A percentile compares a stretch with the other conserved stretches of the same genome.
phyloP scores from a whole-genome alignment of 176 grass and related monocot species.

The Rhynchospora breviuscula region DNA sequence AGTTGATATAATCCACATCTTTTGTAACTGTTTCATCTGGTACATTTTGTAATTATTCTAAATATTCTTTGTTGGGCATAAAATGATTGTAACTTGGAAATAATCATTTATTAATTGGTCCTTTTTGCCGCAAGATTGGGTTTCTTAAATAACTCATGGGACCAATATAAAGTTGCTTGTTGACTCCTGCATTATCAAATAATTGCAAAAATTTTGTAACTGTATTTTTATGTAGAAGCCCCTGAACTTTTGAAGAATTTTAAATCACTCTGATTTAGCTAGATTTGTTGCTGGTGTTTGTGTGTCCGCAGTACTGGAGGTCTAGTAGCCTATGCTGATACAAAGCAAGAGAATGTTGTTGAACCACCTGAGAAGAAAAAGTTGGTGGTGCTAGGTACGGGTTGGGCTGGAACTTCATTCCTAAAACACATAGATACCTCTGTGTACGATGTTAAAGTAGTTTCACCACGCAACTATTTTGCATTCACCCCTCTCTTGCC shows the following conservation, averaged over 20 bases:
- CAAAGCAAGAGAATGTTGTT: conserved; percentile 25
- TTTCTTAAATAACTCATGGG: neutral
- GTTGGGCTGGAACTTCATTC: conserved; percentile 86
- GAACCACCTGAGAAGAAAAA: conserved; percentile 62
- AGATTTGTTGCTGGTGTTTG: neutral
- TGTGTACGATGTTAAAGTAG: conserved; percentile 73
- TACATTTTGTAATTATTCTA: neutral
- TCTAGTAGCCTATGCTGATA: conserved; percentile 78
- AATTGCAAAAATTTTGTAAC: neutral
- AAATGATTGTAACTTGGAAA: neutral
- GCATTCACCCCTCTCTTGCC: conserved; percentile 90
- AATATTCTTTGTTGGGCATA: neutral
- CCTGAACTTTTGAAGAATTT: neutral
- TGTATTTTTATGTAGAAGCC: neutral
- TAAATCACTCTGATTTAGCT: neutral
- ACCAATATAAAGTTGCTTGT: neutral
- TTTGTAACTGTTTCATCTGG: neutral
- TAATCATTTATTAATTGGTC: neutral
- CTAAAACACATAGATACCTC: conserved; percentile 72
- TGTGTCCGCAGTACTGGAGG: conserved; percentile 59
- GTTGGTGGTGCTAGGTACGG: conserved; percentile 86
- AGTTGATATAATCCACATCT: neutral
- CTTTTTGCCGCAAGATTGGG: neutral
- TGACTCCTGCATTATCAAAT: neutral
- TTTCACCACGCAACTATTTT: conserved; percentile 92